These are phyloP conservation scores for Candida krabiensis DNA, from an alignment of 805 yeast genomes.

Conservation along the genomic window DNA sequence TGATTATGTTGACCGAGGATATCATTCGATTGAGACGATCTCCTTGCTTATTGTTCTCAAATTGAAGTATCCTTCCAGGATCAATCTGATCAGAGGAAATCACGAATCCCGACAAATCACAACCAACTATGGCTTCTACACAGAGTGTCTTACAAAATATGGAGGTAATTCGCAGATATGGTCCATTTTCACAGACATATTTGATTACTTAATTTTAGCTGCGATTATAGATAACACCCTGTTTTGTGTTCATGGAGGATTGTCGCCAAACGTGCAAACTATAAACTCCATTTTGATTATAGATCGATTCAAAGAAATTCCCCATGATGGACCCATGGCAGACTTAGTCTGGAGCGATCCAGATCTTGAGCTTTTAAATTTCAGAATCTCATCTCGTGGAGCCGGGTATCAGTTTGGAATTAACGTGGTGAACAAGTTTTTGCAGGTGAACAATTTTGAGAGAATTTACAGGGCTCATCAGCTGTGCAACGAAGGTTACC, in stretches of 20 bases:
- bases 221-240: conserved; percentile 88
- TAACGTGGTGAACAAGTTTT: conserved; percentile 85
- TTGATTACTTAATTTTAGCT: conserved; percentile 85
- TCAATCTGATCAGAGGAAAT: conserved; percentile 85
- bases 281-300: conserved; percentile 88
- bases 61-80: conserved; percentile 82
- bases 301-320: conserved; percentile 91
- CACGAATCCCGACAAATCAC: conserved; percentile 97
- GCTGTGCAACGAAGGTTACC: conserved; percentile 94
- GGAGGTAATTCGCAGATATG: conserved; percentile 75
- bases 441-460: conserved; percentile 71
- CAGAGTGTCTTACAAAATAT: conserved; percentile 90
- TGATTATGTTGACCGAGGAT: conserved; percentile 95
- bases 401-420: conserved; percentile 97
- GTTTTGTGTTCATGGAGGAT: conserved; percentile 96
- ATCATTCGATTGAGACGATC: conserved; percentile 91
- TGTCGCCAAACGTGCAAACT: conserved; percentile 92
- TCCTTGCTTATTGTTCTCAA: conserved; percentile 78
- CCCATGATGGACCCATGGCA: conserved; percentile 99
- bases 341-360: conserved; percentile 99
- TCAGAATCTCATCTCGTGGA: conserved; percentile 90
- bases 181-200: conserved; percentile 86
- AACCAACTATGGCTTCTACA: conserved; percentile 94
- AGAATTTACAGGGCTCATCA: conserved; percentile 94
- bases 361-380: conserved; percentile 75